Percentiles rank a stretch among this genome's conserved stretches.
Evolutionary conservation across 345 rosid genomes (phyloP).

Genomic region (Linum trigynum): DNA sequence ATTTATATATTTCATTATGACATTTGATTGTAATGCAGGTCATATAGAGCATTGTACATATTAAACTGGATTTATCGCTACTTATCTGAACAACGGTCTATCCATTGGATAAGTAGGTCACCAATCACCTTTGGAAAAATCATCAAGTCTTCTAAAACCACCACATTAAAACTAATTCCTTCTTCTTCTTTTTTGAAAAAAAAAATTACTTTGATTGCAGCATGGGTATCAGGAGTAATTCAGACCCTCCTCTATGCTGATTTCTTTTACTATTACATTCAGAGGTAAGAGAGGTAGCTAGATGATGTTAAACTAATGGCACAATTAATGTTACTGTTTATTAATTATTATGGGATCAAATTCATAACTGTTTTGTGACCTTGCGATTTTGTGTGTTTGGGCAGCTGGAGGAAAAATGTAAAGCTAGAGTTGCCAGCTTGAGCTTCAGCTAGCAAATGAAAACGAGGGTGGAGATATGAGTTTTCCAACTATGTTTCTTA

Average conservation of each 20-base stretch:
- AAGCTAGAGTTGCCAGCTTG: slow-evolving; percentile 34
- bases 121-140: slow-evolving; percentile 1
- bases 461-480: too few relatives aligned
- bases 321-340: too few relatives aligned
- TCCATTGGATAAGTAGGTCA: slow-evolving; percentile 37
- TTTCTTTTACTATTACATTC: slow-evolving; percentile 40
- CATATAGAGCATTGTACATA: slow-evolving; percentile 36
- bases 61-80: slow-evolving; percentile 44
- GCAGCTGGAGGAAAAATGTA: slow-evolving; percentile 37
- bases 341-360: background rate
- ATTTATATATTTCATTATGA: background rate
- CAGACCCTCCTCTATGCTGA: slow-evolving; percentile 42
- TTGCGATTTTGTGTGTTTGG: background rate
- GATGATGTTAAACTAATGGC: background rate
- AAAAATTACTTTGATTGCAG: slow-evolving; percentile 17
- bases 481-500: too few relatives aligned
- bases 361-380: background rate
- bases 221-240: slow-evolving; percentile 39
- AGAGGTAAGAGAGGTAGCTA: slow-evolving; percentile 23
- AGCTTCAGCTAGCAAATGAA: background rate
- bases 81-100: slow-evolving; percentile 18
- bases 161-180: background rate
- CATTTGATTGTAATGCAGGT: slow-evolving; percentile 14
- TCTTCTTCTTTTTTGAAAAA: background rate
- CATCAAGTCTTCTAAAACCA: too few relatives aligned